These are phyloP conservation scores for Ophiostoma ips DNA, from an alignment of 2,329 filamentous ascomycete species.

Conservation along the genomic window DNA sequence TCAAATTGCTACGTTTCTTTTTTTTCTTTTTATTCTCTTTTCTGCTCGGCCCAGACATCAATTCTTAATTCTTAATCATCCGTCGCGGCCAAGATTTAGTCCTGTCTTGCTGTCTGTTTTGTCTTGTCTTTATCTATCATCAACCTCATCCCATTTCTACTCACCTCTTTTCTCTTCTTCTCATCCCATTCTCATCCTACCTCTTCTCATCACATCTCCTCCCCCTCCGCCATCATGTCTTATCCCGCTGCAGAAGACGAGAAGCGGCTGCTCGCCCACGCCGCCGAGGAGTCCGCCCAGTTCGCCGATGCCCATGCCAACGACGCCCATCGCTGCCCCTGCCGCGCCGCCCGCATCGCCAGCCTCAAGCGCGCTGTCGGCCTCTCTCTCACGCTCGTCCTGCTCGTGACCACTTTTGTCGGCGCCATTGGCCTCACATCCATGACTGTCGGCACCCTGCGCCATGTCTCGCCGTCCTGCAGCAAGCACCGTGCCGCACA, in stretches of 20 bases:
- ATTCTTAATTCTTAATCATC: neutral
- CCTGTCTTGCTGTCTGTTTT: neutral
- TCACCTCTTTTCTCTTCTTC: neutral
- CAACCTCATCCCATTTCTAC: neutral
- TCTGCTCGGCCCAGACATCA: neutral
- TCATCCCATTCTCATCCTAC: no score
- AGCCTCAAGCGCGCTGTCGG: neutral
- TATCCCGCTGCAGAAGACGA: slow-evolving; percentile 8
- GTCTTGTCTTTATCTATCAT: neutral
- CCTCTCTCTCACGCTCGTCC: slow-evolving; percentile 1
- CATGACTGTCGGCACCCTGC: slow-evolving; percentile 1
- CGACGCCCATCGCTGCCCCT: neutral
- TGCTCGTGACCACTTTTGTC: neutral
- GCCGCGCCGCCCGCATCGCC: neutral
- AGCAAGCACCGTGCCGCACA: neutral
- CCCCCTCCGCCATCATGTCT: neutral
- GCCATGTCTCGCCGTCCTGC: neutral
- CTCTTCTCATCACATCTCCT: neutral
- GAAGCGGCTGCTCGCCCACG: slow-evolving; percentile 9
- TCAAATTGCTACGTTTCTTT: neutral
- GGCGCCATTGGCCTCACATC: neutral
- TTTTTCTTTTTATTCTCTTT: neutral
- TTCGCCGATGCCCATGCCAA: slow-evolving; percentile 1
- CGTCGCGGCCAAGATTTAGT: neutral
- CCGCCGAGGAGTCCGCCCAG: slow-evolving; percentile 1